Evolutionary conservation across 768 basidiomycete genomes (phyloP), one percentile per base, ranked within the genome.

Genomic region (Kwoniella sp.): DNA sequence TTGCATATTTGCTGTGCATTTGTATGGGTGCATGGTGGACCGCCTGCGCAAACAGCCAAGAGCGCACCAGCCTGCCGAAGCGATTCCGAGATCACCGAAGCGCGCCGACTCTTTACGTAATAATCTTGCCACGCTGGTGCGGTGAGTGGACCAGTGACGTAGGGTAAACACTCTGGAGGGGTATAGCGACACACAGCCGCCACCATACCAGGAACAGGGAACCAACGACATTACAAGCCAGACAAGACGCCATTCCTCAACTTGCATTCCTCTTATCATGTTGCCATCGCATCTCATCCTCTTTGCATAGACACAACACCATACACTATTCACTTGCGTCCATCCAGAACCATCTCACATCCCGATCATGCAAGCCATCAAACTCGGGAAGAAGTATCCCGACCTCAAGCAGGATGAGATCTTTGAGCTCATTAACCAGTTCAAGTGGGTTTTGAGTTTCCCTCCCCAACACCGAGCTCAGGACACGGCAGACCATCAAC

Each of bases 321-420:
- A 20, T 4, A 8, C 5, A 48, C 17, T 20, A 17, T 23, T 17
- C 20, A 17, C 5, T 48, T 48, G 47, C 5, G 20, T 41, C 38
- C 38, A 17, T 20, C 25, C 50, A 51, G 22, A 23, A 28, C 4
- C 50, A 51, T 17, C 11, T 25, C 50, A 25, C 23, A 68, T 17
- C 8, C 41, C 41, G 20, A 75, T 28, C 53, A 80, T 80, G 79
- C 79, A 80, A 72, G 77, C 79, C 26, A 83, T 96, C 68, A 88
- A 89, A 81, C 85, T 96, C 15, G 90, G 92, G 78, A 92, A 89
- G 84, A 95, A 94, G 82, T 93, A 89, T 77, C 92, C 94, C 17
- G 89, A 94, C 73, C 88, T 96, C 71, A 84, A 90, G 47, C 87
- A 88, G 76, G 93, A 95, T 84, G 93, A 94, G 83, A 92, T 97